These are phyloP conservation scores for Linderniella brevidens DNA, from an alignment of 257 asterid species.

Conservation along the genomic window DNA sequence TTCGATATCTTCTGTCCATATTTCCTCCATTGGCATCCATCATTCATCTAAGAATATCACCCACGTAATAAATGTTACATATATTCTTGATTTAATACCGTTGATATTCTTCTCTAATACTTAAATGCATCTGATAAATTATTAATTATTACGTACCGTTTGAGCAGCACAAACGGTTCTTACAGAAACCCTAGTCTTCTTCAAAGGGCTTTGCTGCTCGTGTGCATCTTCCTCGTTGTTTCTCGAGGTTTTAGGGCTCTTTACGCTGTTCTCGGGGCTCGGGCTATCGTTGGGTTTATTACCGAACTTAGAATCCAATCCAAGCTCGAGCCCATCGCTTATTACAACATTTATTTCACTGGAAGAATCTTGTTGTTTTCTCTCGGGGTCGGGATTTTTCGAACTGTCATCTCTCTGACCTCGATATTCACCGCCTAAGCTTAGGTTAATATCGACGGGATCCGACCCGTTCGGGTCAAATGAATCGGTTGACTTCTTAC, in stretches of 20 bases:
- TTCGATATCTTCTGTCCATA: conserved; percentile 42
- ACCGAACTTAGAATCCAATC: conserved; percentile 15
- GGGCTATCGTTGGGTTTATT: conserved; percentile 3
- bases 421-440: conserved; percentile 25
- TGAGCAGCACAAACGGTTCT: conserved; percentile 33
- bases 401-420: conserved; percentile 3
- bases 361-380: neutral
- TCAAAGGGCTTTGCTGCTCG: conserved; percentile 19
- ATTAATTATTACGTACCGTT: conserved; percentile 38
- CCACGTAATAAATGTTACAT: too few relatives aligned
- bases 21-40: conserved; percentile 57
- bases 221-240: conserved; percentile 16
- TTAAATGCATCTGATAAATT: too few relatives aligned
- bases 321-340: conserved; percentile 21
- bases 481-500: conserved; percentile 8
- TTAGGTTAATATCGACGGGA: conserved; percentile 11
- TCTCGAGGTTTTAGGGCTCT: conserved; percentile 12
- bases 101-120: too few relatives aligned
- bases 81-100: too few relatives aligned
- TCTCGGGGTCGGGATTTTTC: neutral
- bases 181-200: conserved; percentile 43
- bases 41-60: conserved; percentile 20
- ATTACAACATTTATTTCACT: conserved; percentile 12
- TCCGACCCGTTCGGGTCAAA: neutral
- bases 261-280: conserved; percentile 2